Conservation (phyloP, 164 flowering plant species). For the Cinnamomum chago region DNA sequence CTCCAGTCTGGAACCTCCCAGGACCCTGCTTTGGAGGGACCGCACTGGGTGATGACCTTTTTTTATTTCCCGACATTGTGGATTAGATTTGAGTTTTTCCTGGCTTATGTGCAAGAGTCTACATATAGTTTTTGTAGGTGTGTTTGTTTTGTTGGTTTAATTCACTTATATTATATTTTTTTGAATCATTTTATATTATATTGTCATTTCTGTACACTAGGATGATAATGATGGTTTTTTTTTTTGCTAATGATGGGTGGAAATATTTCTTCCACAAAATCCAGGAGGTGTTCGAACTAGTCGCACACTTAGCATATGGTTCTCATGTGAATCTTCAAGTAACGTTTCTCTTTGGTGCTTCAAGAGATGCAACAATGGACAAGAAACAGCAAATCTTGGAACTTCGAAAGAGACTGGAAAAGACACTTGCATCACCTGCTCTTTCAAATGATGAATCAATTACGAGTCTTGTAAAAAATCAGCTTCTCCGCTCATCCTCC, state of each 20-base stretch:
- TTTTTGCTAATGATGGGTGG: not conserved
- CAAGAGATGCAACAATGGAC: conserved; percentile 46
- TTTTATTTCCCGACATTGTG: not conserved
- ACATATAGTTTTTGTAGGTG: not conserved
- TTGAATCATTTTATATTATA: not conserved
- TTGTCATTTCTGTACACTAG: not conserved
- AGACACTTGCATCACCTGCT: conserved; percentile 59
- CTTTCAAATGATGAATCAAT: conserved; percentile 44
- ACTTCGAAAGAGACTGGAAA: conserved; percentile 64
- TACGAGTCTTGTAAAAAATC: conserved; percentile 51
- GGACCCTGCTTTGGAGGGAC: no score
- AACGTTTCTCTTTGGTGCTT: not conserved
- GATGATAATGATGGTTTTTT: not conserved
- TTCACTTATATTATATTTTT: no score
- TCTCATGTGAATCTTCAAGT: conserved; percentile 2
- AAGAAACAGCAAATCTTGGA: conserved; percentile 37
- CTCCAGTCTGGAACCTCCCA: no score
- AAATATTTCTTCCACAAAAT: not conserved
- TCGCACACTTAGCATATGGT: not conserved
- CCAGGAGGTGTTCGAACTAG: conserved; percentile 3
- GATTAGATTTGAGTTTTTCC: not conserved
- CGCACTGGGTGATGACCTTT: no score
- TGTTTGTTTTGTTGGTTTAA: not conserved
- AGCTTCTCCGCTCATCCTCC: conserved; percentile 42
- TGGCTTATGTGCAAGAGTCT: not conserved